phyloP scores from a whole-genome alignment of 768 basidiomycete species.

The Auriscalpium microsporum region DNA sequence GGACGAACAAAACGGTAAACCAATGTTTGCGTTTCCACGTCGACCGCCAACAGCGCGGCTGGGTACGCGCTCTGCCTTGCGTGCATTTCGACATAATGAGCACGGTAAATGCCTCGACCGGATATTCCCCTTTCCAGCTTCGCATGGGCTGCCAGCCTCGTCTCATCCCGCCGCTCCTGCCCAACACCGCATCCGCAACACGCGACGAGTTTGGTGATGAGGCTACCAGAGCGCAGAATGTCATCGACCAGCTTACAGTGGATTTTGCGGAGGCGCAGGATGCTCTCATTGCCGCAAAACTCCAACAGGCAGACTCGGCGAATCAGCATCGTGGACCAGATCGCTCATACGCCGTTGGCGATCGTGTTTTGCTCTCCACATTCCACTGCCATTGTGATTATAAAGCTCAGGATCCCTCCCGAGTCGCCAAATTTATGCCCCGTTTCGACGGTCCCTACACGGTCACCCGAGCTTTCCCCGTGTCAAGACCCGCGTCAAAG shows the following conservation, averaged over 20 bases:
- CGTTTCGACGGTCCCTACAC: conserved; percentile 23
- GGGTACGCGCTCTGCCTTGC: conserved; percentile 10
- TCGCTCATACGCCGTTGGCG: conserved; percentile 20
- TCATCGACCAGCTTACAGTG: not conserved
- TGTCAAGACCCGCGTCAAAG: too few relatives aligned
- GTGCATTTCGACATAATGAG: conserved; percentile 21
- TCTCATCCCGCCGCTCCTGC: conserved; percentile 13
- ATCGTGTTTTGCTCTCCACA: conserved; percentile 30
- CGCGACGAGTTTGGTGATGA: too few relatives aligned
- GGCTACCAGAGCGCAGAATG: not conserved
- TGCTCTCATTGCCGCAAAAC: conserved; percentile 23
- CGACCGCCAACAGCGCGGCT: conserved; percentile 15
- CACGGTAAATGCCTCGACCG: conserved; percentile 18
- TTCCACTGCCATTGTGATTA: conserved; percentile 21
- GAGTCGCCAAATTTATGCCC: conserved; percentile 36
- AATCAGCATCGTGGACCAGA: conserved; percentile 20
- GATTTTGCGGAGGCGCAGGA: conserved; percentile 26
- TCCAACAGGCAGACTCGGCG: conserved; percentile 19
- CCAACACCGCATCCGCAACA: too few relatives aligned
- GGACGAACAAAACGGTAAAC: conserved; percentile 20
- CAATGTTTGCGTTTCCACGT: conserved; percentile 19
- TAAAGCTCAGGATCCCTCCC: conserved; percentile 16
- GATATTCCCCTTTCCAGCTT: conserved; percentile 19
- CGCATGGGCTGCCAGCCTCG: conserved; percentile 9
- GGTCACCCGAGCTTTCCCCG: conserved; percentile 11